These are phyloP conservation scores for Spathaspora sp. DNA, from an alignment of 1,139 yeast species.

Conservation along the genomic window DNA sequence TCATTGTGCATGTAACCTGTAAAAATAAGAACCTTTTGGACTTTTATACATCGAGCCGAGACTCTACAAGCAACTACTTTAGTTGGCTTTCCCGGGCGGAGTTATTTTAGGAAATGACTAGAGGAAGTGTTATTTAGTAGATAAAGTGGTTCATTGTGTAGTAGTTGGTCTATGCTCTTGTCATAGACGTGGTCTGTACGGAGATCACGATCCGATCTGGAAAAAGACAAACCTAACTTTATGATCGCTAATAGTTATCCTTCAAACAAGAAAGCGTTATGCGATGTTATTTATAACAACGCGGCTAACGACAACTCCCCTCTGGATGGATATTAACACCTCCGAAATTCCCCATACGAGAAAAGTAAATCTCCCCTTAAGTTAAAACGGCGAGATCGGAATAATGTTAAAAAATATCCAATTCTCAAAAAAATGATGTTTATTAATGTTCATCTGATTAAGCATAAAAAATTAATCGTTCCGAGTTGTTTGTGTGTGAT, in stretches of 20 bases:
- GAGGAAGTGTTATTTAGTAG: too few species aligned
- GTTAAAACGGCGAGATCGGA: neutral
- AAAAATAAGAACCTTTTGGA: neutral
- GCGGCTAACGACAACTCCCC: neutral
- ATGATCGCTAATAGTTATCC: too few species aligned
- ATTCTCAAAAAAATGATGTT: neutral
- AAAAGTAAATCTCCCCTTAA: neutral
- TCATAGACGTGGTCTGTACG: too few species aligned
- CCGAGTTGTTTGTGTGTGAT: neutral
- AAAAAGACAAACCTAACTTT: too few species aligned
- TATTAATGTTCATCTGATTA: too few species aligned
- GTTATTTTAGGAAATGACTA: too few species aligned
- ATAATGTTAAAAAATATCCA: neutral
- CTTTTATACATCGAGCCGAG: neutral
- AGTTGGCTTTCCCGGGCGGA: neutral
- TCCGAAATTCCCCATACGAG: constrained; percentile 1
- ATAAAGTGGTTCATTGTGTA: too few species aligned
- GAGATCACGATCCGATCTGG: too few species aligned
- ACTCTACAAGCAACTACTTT: neutral
- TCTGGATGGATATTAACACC: neutral
- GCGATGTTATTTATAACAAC: neutral
- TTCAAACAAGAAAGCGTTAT: neutral
- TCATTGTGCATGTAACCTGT: constrained; percentile 3
- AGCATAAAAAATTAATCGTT: neutral
- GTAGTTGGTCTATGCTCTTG: too few species aligned